Conservation (phyloP, 1,284 basidiomycete genomes). For the Ustilago shanxiensis region DNA sequence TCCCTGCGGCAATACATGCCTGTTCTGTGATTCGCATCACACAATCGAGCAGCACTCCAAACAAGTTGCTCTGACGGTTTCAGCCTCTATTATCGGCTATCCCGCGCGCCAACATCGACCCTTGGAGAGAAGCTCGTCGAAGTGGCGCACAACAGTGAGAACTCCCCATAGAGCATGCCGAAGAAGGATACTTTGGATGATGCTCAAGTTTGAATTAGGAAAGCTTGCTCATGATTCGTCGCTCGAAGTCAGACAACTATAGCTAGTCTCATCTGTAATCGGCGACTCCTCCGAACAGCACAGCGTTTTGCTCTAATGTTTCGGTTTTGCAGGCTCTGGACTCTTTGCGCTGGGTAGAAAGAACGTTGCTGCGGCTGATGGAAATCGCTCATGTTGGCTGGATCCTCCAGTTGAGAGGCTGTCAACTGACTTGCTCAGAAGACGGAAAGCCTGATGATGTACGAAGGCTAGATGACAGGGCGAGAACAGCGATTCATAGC, state of each 20-base stretch:
- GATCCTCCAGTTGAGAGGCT: not conserved
- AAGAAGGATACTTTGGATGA: not conserved
- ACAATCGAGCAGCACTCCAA: not conserved
- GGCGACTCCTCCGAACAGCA: not conserved
- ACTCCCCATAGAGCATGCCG: too few species aligned
- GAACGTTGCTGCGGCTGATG: not conserved
- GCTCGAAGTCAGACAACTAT: not conserved
- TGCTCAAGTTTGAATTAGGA: not conserved
- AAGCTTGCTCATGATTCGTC: constrained; percentile 3
- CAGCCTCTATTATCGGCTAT: constrained; percentile 4
- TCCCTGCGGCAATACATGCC: not conserved
- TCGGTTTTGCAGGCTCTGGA: constrained; percentile 1
- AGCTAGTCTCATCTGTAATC: not conserved
- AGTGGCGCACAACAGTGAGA: not conserved
- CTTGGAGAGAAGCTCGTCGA: too few species aligned
- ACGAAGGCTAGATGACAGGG: constrained; percentile 2
- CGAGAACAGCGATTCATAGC: constrained; percentile 12
- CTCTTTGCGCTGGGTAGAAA: not conserved
- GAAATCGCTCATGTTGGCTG: not conserved
- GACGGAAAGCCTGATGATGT: not conserved
- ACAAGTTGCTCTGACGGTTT: constrained; percentile 1
- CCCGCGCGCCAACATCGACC: not conserved
- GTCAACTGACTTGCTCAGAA: not conserved
- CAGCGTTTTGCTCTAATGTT: not conserved
- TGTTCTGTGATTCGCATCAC: not conserved